Evolutionary conservation across 1,139 yeast species (phyloP), one percentile per base, ranked within the genome.

Genomic region (Hansenula sp.): DNA sequence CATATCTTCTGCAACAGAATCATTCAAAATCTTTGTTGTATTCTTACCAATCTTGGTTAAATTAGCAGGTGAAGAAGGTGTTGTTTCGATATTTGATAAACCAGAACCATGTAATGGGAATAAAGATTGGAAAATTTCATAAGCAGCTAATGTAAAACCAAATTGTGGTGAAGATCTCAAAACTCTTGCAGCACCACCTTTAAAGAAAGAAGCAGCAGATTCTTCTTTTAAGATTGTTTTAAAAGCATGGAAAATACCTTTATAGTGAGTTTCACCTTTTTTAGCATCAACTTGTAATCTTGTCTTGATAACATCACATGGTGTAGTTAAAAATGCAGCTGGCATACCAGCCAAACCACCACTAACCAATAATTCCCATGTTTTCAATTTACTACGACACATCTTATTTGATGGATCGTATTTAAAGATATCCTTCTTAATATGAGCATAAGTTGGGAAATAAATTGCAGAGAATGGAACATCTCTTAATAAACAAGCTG

Each of bases 291-390:
- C 82, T 68, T 92, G 98, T 50, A 92, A 71, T 65, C 97, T 82
- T 8, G 98, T 92, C 69, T 92, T 92, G 56, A 92, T 86, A 39
- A 92, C 98, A 72, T 90, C 97, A 51, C 89, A 90, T 2, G 97
- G 97, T 1, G 97, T 90, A 5, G 97, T 90, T 55, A 90, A 71
- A 62, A 85, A 90, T 6, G 98, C 98, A 29, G 97, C 95, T 12
- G 98, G 98, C 67, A 95, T 89, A 61, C 98, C 98, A 18, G 98
- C 97, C 53, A 90, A 64, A 12, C 96, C 97, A 65, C 98, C 98
- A 48, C 95, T 79, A 16, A 78, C 63, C 48, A 92, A 75, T 53
- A 92, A 69, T 64, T 92, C 95, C 82, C 90, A 81, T 21, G 95
- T 77, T 48, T 79, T 79, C 46, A 92, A 75, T 45, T 72, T 66